Conservation (phyloP, 2,329 filamentous ascomycete species). For the Colletotrichum scovillei region DNA sequence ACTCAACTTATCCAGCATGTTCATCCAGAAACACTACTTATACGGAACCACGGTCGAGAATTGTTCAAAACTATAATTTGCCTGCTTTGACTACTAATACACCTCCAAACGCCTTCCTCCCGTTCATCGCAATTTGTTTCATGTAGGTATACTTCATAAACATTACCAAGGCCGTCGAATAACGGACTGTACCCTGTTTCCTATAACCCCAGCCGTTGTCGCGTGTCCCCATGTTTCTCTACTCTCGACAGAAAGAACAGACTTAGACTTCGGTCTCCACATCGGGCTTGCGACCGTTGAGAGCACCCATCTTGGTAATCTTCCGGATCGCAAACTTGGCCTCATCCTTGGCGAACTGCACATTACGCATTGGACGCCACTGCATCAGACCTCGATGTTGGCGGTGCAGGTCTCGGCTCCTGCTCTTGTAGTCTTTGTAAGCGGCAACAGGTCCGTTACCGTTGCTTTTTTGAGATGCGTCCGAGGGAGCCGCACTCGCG, state of each 20-base stretch:
- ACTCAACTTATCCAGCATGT: too few relatives aligned
- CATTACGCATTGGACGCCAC: conserved; percentile 90
- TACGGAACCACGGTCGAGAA: too few relatives aligned
- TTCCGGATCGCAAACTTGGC: conserved; percentile 81
- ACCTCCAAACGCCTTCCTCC: conserved; percentile 1
- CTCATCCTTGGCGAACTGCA: conserved; percentile 89
- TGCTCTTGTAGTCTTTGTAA: conserved; percentile 72
- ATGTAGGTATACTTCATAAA: conserved; percentile 6
- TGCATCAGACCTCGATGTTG: conserved; percentile 95
- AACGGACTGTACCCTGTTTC: background rate
- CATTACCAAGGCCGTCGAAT: background rate
- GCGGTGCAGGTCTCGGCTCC: conserved; percentile 81
- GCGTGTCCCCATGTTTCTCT: background rate
- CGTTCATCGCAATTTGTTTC: background rate
- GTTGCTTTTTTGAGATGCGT: conserved; percentile 51
- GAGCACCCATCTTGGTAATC: conserved; percentile 79
- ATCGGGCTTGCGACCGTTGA: conserved; percentile 86
- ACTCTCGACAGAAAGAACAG: background rate
- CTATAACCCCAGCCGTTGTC: background rate
- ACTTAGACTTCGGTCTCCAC: conserved; percentile 80
- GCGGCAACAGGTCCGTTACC: conserved; percentile 68
- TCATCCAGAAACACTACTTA: too few relatives aligned
- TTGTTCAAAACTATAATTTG: conserved; percentile 20
- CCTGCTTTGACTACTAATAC: conserved; percentile 19
- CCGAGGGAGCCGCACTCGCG: conserved; percentile 40